These are phyloP conservation scores for Golubevia sp. DNA, from an alignment of 1,284 basidiomycete genomes.

Conservation along the genomic window DNA sequence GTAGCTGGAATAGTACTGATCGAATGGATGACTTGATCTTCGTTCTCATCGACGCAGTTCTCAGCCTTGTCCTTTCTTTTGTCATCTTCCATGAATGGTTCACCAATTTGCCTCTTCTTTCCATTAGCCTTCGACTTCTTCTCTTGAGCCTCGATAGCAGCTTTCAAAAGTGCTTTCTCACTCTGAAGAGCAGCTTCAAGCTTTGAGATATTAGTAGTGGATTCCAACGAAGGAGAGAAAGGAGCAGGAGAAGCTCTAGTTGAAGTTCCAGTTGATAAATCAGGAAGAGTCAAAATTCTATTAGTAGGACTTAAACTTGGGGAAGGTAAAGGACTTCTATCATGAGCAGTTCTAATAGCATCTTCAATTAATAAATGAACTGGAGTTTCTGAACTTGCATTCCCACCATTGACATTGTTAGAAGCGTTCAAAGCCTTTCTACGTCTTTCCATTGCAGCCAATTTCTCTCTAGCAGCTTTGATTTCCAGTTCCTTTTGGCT, in stretches of 20 bases:
- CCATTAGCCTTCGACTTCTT: neutral
- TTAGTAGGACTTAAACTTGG: neutral
- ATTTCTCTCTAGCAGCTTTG: neutral
- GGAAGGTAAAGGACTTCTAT: neutral
- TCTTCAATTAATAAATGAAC: neutral
- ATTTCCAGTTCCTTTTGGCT: neutral
- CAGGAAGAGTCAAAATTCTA: neutral
- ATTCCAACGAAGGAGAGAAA: neutral
- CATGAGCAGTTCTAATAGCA: neutral
- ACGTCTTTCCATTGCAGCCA: neutral
- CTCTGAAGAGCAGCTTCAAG: neutral
- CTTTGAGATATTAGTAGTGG: neutral
- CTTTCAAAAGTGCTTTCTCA: neutral
- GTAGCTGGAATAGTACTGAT: no score
- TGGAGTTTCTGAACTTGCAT: neutral
- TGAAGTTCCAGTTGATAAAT: no score
- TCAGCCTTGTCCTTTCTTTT: neutral
- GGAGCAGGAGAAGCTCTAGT: neutral
- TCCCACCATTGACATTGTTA: neutral
- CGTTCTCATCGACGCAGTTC: neutral
- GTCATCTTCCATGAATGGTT: neutral
- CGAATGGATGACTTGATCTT: neutral
- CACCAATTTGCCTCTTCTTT: neutral
- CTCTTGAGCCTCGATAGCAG: neutral
- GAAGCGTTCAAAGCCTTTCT: neutral